Percentiles rank a stretch among this genome's conserved stretches.
phyloP scores from a whole-genome alignment of 139 green algal species.

The Chlamydomonas asymmetrica region DNA sequence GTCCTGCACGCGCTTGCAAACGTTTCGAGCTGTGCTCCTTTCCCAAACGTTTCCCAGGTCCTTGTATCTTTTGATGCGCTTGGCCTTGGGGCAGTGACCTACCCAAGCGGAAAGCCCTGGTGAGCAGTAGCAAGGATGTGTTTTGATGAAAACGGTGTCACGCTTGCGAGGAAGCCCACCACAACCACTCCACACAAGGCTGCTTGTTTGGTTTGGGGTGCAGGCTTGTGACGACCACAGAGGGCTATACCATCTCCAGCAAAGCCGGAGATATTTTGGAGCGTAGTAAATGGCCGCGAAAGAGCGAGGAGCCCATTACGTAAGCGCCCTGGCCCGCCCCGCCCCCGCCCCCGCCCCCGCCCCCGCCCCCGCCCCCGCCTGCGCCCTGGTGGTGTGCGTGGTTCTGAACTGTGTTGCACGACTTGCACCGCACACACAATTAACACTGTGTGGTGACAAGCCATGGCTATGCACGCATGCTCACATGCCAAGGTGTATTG shows the following conservation, averaged over 20 bases:
- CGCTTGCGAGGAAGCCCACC: too few relatives aligned
- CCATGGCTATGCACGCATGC: too few relatives aligned
- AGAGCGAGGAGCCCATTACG: conserved; percentile 11
- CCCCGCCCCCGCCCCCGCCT: neutral
- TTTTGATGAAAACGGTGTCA: too few relatives aligned
- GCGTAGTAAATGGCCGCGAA: conserved; percentile 23
- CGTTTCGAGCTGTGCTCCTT: too few relatives aligned
- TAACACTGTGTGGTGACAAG: too few relatives aligned
- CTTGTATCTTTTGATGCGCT: conserved; percentile 26
- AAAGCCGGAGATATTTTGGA: conserved; percentile 22
- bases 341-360: neutral
- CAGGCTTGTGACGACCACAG: conserved; percentile 34
- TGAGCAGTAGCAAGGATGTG: too few relatives aligned
- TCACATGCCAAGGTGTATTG: too few relatives aligned
- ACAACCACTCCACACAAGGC: too few relatives aligned
- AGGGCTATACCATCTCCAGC: conserved; percentile 21
- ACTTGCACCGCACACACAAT: too few relatives aligned
- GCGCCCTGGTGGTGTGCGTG: too few relatives aligned
- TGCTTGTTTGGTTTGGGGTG: neutral
- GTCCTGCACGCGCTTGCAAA: neutral
- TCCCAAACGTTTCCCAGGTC: neutral
- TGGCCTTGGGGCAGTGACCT: conserved; percentile 24
- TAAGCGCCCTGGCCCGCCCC: neutral
- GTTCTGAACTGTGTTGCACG: too few relatives aligned
- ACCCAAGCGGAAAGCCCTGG: conserved; percentile 35